These are phyloP conservation scores for Diaporthe aspalathi DNA, from an alignment of 2,329 filamentous ascomycete genomes.

Conservation along the genomic window DNA sequence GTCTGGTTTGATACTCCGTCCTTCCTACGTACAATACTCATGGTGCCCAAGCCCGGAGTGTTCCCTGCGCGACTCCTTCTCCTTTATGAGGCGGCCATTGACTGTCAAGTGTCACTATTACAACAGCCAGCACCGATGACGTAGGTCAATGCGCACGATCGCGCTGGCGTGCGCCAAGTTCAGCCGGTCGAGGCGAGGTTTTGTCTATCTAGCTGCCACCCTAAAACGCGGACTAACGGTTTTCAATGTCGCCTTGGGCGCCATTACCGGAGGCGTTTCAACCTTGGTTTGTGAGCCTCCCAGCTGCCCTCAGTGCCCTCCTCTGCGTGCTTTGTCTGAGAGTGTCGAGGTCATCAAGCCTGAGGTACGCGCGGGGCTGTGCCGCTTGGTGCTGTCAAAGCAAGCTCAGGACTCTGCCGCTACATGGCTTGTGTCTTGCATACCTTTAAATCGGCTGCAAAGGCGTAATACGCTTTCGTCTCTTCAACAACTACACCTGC, in stretches of 20 bases:
- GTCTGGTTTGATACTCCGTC: background rate
- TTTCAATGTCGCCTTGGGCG: conserved; percentile 20
- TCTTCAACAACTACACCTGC: background rate
- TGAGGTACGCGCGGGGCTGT: background rate
- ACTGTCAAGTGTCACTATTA: conserved; percentile 6
- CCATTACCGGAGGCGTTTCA: background rate
- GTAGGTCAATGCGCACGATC: conserved; percentile 1
- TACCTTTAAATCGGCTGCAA: background rate
- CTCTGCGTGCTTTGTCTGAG: background rate
- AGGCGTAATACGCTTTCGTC: background rate
- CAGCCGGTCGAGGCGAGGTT: conserved; percentile 6
- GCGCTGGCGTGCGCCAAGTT: conserved; percentile 3
- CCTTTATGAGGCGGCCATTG: conserved; percentile 7
- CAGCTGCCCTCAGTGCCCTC: background rate
- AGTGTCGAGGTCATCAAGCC: background rate
- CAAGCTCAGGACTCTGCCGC: background rate
- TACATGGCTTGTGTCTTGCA: background rate
- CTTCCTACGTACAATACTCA: background rate
- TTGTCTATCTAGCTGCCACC: background rate
- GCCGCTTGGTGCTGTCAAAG: background rate
- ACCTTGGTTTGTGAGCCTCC: conserved; percentile 1
- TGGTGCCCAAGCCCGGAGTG: background rate
- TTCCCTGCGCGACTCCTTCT: conserved; percentile 1
- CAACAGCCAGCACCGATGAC: background rate
- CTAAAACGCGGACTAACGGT: conserved; percentile 10